Percentiles rank a stretch among this genome's conserved stretches.
These are phyloP conservation scores for Dentipellis fragilis DNA, from an alignment of 768 basidiomycete genomes.

Conservation along the genomic window DNA sequence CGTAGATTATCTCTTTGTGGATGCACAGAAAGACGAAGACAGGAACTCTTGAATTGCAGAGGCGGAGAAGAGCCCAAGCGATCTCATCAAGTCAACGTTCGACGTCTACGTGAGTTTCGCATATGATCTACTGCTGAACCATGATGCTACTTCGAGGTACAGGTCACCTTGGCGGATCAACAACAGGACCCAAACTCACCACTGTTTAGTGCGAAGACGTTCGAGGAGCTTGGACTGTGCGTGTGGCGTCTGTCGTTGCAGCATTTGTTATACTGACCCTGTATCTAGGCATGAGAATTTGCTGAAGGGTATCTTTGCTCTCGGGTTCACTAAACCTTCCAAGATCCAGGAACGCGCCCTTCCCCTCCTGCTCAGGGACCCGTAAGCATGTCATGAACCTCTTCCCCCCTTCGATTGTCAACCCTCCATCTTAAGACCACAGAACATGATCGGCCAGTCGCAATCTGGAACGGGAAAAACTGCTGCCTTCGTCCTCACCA, in stretches of 20 bases:
- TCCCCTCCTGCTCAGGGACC: constrained; percentile 81
- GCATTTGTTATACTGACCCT: not conserved
- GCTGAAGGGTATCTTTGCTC: constrained; percentile 86
- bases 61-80: constrained; percentile 25
- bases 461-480: constrained; percentile 99
- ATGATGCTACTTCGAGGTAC: not conserved
- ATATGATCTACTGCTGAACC: not conserved
- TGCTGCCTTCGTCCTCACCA: constrained; percentile 94
- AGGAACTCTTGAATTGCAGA: too few species aligned
- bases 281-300: constrained; percentile 65
- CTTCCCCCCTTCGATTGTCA: constrained; percentile 1
- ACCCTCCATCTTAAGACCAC: constrained; percentile 48
- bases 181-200: constrained; percentile 96
- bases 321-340: constrained; percentile 96
- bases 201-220: constrained; percentile 84
- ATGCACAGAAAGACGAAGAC: too few species aligned
- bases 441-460: constrained; percentile 98
- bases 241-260: constrained; percentile 39
- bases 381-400: constrained; percentile 40
- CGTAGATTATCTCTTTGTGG: not conserved
- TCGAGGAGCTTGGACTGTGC: constrained; percentile 92
- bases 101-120: constrained; percentile 59
- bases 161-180: constrained; percentile 96
- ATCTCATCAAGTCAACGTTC: constrained; percentile 72
- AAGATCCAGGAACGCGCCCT: constrained; percentile 98